These are phyloP conservation scores for Fusarium solani-melongenae DNA, from an alignment of 2,329 filamentous ascomycete species.

Conservation along the genomic window DNA sequence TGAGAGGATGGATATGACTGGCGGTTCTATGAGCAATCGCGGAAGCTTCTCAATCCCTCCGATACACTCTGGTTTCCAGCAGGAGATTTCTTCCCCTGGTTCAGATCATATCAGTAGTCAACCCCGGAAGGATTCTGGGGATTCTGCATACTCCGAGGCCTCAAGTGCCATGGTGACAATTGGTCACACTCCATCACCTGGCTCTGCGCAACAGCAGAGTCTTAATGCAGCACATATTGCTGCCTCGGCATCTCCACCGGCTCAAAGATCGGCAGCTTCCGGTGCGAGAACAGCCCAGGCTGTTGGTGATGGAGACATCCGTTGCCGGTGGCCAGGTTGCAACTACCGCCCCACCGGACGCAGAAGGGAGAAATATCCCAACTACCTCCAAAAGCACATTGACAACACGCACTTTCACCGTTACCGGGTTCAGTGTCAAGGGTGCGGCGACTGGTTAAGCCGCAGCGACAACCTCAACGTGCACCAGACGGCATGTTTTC, in stretches of 20 bases:
- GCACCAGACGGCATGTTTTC: neutral
- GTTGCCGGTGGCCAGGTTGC: neutral
- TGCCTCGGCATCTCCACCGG: neutral
- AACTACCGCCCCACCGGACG: neutral
- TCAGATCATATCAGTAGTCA: neutral
- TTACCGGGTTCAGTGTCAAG: neutral
- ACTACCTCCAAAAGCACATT: neutral
- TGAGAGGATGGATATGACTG: neutral
- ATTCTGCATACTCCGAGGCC: neutral
- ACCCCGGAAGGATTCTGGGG: neutral
- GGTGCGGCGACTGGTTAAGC: neutral
- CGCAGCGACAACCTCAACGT: conserved; percentile 2
- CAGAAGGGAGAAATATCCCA: neutral
- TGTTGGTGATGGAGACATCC: neutral
- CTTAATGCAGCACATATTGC: neutral
- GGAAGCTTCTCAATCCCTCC: neutral
- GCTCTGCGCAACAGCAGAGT: neutral
- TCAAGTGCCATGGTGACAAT: neutral
- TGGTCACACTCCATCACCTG: neutral
- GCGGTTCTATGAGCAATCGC: neutral
- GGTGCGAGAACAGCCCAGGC: neutral
- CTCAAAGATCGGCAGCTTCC: neutral
- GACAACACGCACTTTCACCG: neutral
- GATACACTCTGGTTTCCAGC: neutral
- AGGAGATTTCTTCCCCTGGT: neutral